A percentile compares a stretch with the other conserved stretches of the same genome.
phyloP scores from a whole-genome alignment of 2,329 filamentous ascomycete genomes.

The Chaetomium sp. region DNA sequence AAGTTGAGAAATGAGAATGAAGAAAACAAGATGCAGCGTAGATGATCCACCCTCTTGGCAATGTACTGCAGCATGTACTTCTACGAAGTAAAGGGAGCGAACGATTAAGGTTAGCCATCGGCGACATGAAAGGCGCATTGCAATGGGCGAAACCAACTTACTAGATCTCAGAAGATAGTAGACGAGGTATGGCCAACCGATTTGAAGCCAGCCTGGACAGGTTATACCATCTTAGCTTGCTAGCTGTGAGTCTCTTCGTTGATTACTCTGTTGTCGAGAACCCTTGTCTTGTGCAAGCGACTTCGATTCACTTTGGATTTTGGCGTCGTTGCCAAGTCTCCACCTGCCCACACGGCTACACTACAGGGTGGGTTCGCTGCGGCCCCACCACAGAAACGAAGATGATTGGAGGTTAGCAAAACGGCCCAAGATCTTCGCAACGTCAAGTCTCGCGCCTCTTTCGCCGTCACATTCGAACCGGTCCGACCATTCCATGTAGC shows the following conservation, averaged over 20 bases:
- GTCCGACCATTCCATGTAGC: conserved; percentile 27
- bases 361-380: conserved; percentile 4
- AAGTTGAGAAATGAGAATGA: conserved; percentile 9
- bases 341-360: neutral
- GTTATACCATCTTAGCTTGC: neutral
- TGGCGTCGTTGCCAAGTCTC: neutral
- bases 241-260: neutral
- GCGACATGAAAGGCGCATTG: neutral
- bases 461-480: conserved; percentile 15
- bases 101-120: neutral
- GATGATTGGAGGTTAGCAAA: conserved; percentile 27
- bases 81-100: too few relatives aligned
- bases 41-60: conserved; percentile 11
- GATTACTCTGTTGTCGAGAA: too few relatives aligned
- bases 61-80: neutral
- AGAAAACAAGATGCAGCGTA: conserved; percentile 2
- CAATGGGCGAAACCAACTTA: neutral
- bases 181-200: neutral
- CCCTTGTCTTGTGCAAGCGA: neutral
- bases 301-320: neutral
- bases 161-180: neutral
- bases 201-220: neutral
- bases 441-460: conserved; percentile 28
- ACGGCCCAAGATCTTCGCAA: conserved; percentile 27
- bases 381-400: conserved; percentile 6